phyloP scores from a whole-genome alignment of 371 early-diverging fungal genomes.

The Globomyces sp. region DNA sequence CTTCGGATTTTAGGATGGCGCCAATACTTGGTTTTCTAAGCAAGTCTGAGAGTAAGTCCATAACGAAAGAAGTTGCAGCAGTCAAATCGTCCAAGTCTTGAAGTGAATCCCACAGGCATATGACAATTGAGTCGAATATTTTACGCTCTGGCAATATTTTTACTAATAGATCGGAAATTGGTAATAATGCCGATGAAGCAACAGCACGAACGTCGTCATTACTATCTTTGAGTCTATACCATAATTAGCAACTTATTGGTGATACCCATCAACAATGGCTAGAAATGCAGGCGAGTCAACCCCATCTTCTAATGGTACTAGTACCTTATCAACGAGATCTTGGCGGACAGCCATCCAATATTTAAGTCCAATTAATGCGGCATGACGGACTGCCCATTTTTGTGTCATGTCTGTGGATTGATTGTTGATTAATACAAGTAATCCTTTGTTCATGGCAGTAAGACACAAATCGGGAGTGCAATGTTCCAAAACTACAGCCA shows the following conservation, averaged over 20 bases:
- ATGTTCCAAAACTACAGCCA: slow-evolving; percentile 80
- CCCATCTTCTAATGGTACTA: slow-evolving; percentile 19
- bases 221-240: slow-evolving; percentile 68
- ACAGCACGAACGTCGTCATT: slow-evolving; percentile 96
- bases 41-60: slow-evolving; percentile 89
- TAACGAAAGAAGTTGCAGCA: slow-evolving; percentile 87
- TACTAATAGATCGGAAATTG: slow-evolving; percentile 80
- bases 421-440: slow-evolving; percentile 31
- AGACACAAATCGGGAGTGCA: slow-evolving; percentile 29
- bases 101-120: slow-evolving; percentile 83
- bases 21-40: slow-evolving; percentile 47
- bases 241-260: not conserved
- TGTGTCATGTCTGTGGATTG: not conserved
- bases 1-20: slow-evolving; percentile 30
- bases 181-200: slow-evolving; percentile 84
- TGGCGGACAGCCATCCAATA: slow-evolving; percentile 90
- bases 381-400: slow-evolving; percentile 91
- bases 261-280: slow-evolving; percentile 47
- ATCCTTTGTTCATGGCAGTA: slow-evolving; percentile 37
- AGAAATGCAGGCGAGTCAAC: slow-evolving; percentile 33
- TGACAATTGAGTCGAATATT: slow-evolving; percentile 66
- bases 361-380: slow-evolving; percentile 92
- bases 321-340: slow-evolving; percentile 71
- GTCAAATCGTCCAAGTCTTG: slow-evolving; percentile 79
- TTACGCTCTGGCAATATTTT: slow-evolving; percentile 61